These are phyloP conservation scores for Pythium myriotylum DNA, from an alignment of 352 stramenopile species.

Conservation along the genomic window DNA sequence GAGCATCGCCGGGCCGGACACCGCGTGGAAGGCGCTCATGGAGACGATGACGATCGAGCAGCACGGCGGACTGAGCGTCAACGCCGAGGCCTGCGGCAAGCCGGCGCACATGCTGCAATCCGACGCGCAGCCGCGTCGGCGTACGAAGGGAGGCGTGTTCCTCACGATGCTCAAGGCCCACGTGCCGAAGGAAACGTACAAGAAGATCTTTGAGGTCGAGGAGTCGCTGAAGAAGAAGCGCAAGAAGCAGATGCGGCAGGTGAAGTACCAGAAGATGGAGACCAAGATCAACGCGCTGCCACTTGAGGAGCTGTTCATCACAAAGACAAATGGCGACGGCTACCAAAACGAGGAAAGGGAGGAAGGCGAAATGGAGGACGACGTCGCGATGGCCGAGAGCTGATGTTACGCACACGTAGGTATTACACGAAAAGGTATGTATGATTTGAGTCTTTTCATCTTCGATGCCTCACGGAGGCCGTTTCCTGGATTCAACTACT, in stretches of 20 bases:
- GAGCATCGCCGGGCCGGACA: constrained; percentile 59
- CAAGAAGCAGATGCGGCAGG: constrained; percentile 55
- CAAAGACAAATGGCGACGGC: background rate
- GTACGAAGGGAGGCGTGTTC: constrained; percentile 72
- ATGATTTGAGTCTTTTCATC: no score
- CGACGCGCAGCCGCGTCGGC: constrained; percentile 52
- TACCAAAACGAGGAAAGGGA: constrained; percentile 24
- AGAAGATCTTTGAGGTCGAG: constrained; percentile 77
- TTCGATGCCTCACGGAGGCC: background rate
- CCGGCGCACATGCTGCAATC: constrained; percentile 54
- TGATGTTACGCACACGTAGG: no score
- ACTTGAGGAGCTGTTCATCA: constrained; percentile 55
- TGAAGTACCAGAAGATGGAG: constrained; percentile 63
- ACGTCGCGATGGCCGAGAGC: constrained; percentile 17
- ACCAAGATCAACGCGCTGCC: constrained; percentile 57
- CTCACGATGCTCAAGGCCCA: constrained; percentile 66
- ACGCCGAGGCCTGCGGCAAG: constrained; percentile 47
- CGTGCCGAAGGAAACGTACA: constrained; percentile 70
- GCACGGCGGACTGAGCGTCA: constrained; percentile 55
- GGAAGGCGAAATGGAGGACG: constrained; percentile 43
- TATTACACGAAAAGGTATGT: no score
- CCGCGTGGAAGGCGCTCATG: constrained; percentile 61
- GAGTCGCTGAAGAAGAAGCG: constrained; percentile 73
- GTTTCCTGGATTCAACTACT: background rate
- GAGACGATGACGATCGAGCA: constrained; percentile 72